phyloP scores from a whole-genome alignment of 805 yeast species.

The Middelhovenomyces tepae region DNA sequence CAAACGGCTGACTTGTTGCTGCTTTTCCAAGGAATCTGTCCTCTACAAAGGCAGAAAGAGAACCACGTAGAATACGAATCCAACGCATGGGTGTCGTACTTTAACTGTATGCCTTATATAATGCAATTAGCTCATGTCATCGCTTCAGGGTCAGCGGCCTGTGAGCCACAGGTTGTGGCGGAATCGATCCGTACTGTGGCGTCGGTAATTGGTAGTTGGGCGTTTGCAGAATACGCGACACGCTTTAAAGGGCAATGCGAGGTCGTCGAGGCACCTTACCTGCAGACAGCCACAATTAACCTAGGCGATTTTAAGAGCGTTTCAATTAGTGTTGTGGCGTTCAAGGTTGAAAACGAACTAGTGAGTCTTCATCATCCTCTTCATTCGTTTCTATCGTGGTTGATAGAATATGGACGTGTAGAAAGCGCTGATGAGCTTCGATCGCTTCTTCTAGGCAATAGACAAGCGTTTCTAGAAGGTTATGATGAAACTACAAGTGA shows the following conservation, averaged over 20 bases:
- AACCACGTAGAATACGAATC: conserved; percentile 88
- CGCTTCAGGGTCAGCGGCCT: conserved; percentile 25
- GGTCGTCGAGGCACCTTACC: conserved; percentile 14
- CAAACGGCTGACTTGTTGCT: conserved; percentile 58
- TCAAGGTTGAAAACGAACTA: conserved; percentile 36
- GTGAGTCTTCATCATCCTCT: conserved; percentile 75
- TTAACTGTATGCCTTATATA: conserved; percentile 59
- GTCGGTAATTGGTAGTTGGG: conserved; percentile 20
- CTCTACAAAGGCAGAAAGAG: conserved; percentile 60
- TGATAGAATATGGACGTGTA: conserved; percentile 44
- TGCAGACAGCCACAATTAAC: conserved; percentile 5
- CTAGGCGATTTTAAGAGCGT: conserved; percentile 16
- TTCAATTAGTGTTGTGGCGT: conserved; percentile 29
- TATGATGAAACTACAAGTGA: not conserved
- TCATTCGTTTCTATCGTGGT: conserved; percentile 64
- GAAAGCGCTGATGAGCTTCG: conserved; percentile 18
- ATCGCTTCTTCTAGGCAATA: conserved; percentile 13
- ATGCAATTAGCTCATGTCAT: conserved; percentile 37
- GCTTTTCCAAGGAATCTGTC: conserved; percentile 71
- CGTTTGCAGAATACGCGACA: conserved; percentile 15
- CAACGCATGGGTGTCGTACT: conserved; percentile 67
- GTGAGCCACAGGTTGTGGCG: conserved; percentile 10
- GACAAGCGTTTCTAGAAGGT: no score
- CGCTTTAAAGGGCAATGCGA: conserved; percentile 18
- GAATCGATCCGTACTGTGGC: conserved; percentile 20